phyloP scores from a whole-genome alignment of 2,329 filamentous ascomycete species.

The Colletotrichum abscissum region DNA sequence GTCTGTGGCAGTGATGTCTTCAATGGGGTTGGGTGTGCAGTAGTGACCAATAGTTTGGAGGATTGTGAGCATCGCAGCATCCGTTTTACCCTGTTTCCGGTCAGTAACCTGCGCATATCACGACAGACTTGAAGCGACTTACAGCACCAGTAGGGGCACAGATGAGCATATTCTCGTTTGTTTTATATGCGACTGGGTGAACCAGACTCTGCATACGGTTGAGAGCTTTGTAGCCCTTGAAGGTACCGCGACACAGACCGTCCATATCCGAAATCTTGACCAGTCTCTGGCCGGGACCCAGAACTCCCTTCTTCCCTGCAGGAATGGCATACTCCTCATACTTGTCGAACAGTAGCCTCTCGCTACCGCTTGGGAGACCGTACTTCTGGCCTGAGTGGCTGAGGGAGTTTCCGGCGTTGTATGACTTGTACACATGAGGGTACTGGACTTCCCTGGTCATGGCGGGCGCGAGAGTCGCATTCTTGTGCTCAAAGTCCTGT shows the following conservation, averaged over 20 bases:
- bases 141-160: constrained; percentile 95
- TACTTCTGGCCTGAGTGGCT: constrained; percentile 86
- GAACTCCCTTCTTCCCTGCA: constrained; percentile 79
- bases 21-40: constrained; percentile 80
- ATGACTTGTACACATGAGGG: constrained; percentile 90
- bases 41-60: constrained; percentile 92
- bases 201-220: constrained; percentile 99
- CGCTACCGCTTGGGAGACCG: constrained; percentile 80
- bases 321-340: constrained; percentile 94
- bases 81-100: constrained; percentile 81
- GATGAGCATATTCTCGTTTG: constrained; percentile 98
- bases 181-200: constrained; percentile 94
- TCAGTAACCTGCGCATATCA: constrained; percentile 27
- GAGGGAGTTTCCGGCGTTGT: constrained; percentile 87
- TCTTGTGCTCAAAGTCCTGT: constrained; percentile 87
- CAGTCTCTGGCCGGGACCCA: constrained; percentile 79
- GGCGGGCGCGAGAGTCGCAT: constrained; percentile 75
- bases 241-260: constrained; percentile 88
- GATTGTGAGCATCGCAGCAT: constrained; percentile 96
- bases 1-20: constrained; percentile 77
- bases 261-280: constrained; percentile 86
- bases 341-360: constrained; percentile 75
- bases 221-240: constrained; percentile 90
- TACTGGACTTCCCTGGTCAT: constrained; percentile 81
- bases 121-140: constrained; percentile 45